Percentiles rank a stretch among this genome's conserved stretches.
phyloP scores from a whole-genome alignment of 148 eudicot genomes.

The Diospyros kaki region DNA sequence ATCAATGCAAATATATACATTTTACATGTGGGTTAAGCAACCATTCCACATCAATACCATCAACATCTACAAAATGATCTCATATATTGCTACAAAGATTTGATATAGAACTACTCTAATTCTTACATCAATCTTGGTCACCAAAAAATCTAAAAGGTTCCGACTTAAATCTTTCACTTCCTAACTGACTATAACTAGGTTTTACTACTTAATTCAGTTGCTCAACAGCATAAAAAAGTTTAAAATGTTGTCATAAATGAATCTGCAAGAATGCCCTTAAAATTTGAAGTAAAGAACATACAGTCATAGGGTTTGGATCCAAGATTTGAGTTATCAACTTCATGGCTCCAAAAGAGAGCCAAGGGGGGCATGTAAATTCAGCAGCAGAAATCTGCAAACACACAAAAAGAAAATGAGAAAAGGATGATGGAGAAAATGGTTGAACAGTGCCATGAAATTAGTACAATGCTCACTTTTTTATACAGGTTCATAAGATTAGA shows the following conservation, averaged over 20 bases:
- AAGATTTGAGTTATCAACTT: slow-evolving; percentile 73
- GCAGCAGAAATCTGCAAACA: slow-evolving; percentile 75
- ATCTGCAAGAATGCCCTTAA: not conserved
- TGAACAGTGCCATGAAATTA: slow-evolving; percentile 13
- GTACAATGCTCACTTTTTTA: slow-evolving; percentile 73
- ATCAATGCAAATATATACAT: not conserved
- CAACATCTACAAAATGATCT: not conserved
- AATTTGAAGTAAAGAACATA: slow-evolving; percentile 25
- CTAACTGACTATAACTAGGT: not conserved
- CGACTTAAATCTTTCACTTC: not conserved
- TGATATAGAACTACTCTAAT: too few species aligned
- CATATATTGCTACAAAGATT: not conserved
- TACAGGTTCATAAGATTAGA: slow-evolving; percentile 89
- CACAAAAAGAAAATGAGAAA: slow-evolving; percentile 12
- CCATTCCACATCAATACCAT: not conserved
- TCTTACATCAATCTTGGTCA: not conserved
- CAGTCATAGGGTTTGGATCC: slow-evolving; percentile 85
- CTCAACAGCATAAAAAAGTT: not conserved
- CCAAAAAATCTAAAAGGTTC: not conserved
- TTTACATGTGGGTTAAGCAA: not conserved
- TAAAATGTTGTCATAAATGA: not conserved
- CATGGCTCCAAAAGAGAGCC: slow-evolving; percentile 85
- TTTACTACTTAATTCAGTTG: not conserved
- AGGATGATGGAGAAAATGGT: slow-evolving; percentile 8
- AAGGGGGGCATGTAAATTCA: slow-evolving; percentile 90